Evolutionary conservation across 2,329 filamentous ascomycete genomes (phyloP), one percentile per base, ranked within the genome.

Genomic region (Cordyceps farinosa): DNA sequence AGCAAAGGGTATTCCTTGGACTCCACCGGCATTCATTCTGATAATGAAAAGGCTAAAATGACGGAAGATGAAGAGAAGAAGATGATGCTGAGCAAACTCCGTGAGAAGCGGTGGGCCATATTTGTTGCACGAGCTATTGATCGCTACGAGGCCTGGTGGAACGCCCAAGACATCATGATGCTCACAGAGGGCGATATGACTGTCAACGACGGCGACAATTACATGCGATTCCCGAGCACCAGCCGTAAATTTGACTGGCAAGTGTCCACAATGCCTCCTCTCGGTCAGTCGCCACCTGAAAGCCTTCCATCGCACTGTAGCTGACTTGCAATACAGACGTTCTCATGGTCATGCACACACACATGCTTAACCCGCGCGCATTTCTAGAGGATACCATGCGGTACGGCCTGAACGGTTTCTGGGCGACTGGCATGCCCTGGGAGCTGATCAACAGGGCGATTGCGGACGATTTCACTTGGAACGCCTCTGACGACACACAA

Each of bases 311-410:
- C 34, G 44, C 29, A 29, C 11, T 17, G 5, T 3, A 3, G 30
- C 36, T 44, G 36, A 57, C 38, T 22, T 36, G 65, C 47, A 40
- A 68, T 32, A 42, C 54, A 80, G 90, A 93, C 74, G 84, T 93
- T 0, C 74, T 92, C 27, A 90, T 93, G 88, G 87, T 93, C 0
- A 90, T 88, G 87, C 90, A 94, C 73, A 79, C 89, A 0, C 90
- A 91, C 70, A 88, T 91, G 84, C 83, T 94, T 3, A 93, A 92
- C 68, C 90, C 90, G 0, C 80, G 88, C 47, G 79, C 78, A n/a
- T 93, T 87, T 70, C 82, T 92, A 4, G 89, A 93, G 69, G 90
- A 94, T 71, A 87, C 86, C 69, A 77, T 92, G 62, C 82, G 89
- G 8, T 75, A 79, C 34, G 85, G 84, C 0, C 67, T 80, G 2